Evolutionary conservation across 345 rosid species (phyloP).

Genomic region (Brassica carinata): DNA sequence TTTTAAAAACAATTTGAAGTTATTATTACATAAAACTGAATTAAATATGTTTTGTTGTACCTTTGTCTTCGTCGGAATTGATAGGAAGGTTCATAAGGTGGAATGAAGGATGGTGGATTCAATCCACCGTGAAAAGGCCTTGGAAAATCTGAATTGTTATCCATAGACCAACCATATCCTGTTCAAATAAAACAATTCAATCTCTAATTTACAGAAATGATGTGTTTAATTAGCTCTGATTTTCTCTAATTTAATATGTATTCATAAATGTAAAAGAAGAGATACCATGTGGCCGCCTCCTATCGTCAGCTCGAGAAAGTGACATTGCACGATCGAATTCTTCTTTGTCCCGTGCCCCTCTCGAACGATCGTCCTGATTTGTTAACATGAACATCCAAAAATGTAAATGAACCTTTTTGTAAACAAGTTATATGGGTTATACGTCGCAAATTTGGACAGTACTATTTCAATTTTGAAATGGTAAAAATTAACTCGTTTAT

Average conservation of each 20-base stretch:
- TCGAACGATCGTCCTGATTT: conserved; percentile 62
- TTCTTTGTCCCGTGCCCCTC: conserved; percentile 62
- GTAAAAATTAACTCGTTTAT: background rate
- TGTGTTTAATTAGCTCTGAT: background rate
- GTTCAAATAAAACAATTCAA: background rate
- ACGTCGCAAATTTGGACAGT: too few relatives aligned
- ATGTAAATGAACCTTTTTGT: background rate
- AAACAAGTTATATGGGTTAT: too few relatives aligned
- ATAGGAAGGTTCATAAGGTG: conserved; percentile 55
- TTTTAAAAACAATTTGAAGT: background rate
- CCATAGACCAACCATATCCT: conserved; percentile 60
- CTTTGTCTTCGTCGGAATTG: conserved; percentile 50
- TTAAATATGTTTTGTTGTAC: conserved; percentile 40
- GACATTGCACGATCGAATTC: conserved; percentile 75
- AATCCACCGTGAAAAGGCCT: conserved; percentile 48
- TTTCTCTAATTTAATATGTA: background rate
- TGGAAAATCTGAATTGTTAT: conserved; percentile 51
- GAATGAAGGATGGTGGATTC: conserved; percentile 51
- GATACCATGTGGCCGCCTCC: conserved; percentile 61
- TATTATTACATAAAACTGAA: background rate
- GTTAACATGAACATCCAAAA: conserved; percentile 15
- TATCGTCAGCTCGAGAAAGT: conserved; percentile 61
- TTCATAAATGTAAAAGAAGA: background rate
- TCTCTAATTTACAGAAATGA: background rate
- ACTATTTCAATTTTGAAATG: too few relatives aligned